Evolutionary conservation across 1,284 basidiomycete genomes (phyloP), one percentile per base, ranked within the genome.

Genomic region (Boletus semigastroideus): DNA sequence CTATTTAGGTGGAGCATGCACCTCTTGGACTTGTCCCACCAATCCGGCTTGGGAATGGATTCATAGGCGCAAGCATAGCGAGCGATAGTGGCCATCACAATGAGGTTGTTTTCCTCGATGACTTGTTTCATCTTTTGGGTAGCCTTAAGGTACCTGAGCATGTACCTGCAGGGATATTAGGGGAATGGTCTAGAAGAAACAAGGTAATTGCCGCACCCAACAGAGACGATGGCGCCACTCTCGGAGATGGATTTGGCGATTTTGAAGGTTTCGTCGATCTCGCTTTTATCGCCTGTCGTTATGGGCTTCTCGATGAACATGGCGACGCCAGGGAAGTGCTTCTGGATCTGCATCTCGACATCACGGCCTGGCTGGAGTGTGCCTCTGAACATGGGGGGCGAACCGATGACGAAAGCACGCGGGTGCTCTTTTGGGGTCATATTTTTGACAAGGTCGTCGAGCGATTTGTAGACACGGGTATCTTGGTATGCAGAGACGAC

Each of bases 101-200:
- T 90, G 54, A 98, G 80, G 67, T 94, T 83, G 72, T 98, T 97
- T 57, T 96, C 94, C 65, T 93, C 80, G 67, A 98, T 91, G 69
- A 98, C 95, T 57, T 89, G 82, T 75, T 98, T 98, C 93, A 99
- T 98, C 82, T 90, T 90, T 74, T 98, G 96, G 19, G 97, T 93
- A 46, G 92, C 94, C 71, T 89, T 90, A 63, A 96, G 79, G 75
- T 97, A 97, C 55, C 94, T 86, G 51, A 97, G 77, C 92, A 96
- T 96, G 66, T 90, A 90, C 54, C 87, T 90, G 42, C 34, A 30
- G 42, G 25, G 20, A 48, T 45, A 39, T 68, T 34, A 53, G 30
- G 46, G 17, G 30, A 30, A 46, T 25, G 25, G 11, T 33, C 39
- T 46, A 41, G 41, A 47, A 28, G 22, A 48, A 46, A 48, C 40